A percentile compares a stretch with the other conserved stretches of the same genome.
Conservation (phyloP, 441 rosid genomes). For the Aleurites moluccanus region DNA sequence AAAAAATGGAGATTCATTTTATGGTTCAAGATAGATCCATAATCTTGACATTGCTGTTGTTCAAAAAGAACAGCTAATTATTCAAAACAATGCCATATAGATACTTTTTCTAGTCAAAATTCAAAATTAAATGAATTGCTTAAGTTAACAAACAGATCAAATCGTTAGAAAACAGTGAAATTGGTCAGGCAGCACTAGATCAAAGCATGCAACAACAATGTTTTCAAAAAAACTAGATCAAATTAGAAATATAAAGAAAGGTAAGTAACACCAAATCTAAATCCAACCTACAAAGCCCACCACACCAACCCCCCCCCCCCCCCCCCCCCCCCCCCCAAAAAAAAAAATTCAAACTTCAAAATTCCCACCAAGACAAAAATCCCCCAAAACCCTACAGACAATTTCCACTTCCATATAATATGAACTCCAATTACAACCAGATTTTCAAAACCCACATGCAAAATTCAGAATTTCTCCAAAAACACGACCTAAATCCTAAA, state of each 20-base stretch:
- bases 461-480: too few species aligned
- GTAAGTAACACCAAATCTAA: too few species aligned
- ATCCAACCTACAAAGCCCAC: too few species aligned
- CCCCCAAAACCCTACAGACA: neutral
- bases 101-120: too few species aligned
- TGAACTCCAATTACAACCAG: neutral
- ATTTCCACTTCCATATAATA: neutral
- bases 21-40: too few species aligned
- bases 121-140: neutral
- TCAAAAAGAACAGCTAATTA: neutral
- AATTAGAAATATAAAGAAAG: too few species aligned
- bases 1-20: too few species aligned
- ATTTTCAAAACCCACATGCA: neutral
- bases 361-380: neutral
- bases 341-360: slow-evolving; percentile 3
- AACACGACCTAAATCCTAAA: too few species aligned
- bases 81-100: neutral
- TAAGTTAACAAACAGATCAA: slow-evolving; percentile 3
- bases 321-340: slow-evolving; percentile 1
- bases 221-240: too few species aligned
- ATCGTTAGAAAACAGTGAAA: neutral
- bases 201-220: too few species aligned
- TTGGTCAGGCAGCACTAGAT: too few species aligned
- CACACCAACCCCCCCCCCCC: neutral
- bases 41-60: too few species aligned